Evolutionary conservation across 192 early-diverging fungal genomes (phyloP).

Genomic region (Entrophospora sp.): DNA sequence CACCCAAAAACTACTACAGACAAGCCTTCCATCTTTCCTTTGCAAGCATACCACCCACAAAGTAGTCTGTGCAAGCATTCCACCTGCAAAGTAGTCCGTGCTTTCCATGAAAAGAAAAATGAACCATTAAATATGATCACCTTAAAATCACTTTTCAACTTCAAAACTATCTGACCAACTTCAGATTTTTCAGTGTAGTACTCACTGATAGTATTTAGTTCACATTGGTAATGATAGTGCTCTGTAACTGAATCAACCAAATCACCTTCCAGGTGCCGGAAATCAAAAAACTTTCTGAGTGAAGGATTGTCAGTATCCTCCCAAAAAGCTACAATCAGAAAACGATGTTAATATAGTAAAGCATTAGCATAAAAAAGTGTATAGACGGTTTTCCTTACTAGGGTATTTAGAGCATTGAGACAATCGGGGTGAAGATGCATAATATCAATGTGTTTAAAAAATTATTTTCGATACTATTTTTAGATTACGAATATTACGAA

Average conservation of each 20-base stretch:
- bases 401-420: slow-evolving; percentile 1
- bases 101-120: neutral
- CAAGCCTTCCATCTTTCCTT: too few relatives aligned
- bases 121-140: neutral
- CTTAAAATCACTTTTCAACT: neutral
- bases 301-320: neutral
- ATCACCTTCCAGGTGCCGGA: neutral
- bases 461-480: too few relatives aligned
- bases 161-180: neutral
- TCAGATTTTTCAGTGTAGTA: neutral
- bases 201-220: neutral
- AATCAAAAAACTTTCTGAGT: slow-evolving; percentile 2
- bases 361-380: neutral
- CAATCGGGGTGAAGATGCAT: slow-evolving; percentile 4
- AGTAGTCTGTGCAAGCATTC: slow-evolving; percentile 7
- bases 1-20: neutral
- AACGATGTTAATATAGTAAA: slow-evolving; percentile 2
- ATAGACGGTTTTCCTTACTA: neutral
- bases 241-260: neutral
- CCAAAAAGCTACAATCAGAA: slow-evolving; percentile 1
- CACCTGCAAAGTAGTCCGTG: neutral
- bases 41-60: neutral
- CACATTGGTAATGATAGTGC: neutral
- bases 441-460: too few relatives aligned
- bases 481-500: too few relatives aligned